Percentiles rank a stretch among this genome's conserved stretches.
Conservation (phyloP, 441 rosid species). For the Eruca vesicaria region DNA sequence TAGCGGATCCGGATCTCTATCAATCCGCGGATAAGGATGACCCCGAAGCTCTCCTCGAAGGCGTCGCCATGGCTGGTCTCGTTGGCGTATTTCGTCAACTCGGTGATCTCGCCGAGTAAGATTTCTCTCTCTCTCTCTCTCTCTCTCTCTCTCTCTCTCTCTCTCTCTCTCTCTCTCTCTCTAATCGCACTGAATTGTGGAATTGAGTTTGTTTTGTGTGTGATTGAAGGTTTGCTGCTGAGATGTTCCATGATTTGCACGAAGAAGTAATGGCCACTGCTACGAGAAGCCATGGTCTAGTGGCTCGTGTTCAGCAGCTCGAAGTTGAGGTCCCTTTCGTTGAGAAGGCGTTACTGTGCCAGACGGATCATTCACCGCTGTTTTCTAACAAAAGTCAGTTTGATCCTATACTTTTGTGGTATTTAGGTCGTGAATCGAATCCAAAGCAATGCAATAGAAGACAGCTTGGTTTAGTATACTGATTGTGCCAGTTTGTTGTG, state of each 20-base stretch:
- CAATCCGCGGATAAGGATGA: constrained; percentile 82
- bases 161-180: too few relatives aligned
- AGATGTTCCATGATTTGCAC: constrained; percentile 93
- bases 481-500: too few relatives aligned
- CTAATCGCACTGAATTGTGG: neutral
- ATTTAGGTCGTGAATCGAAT: neutral
- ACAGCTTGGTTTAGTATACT: neutral
- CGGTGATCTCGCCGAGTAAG: constrained; percentile 99
- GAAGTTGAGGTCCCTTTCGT: constrained; percentile 83
- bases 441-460: too few relatives aligned
- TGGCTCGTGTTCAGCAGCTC: constrained; percentile 89
- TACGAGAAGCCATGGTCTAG: constrained; percentile 93
- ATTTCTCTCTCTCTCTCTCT: constrained; percentile 8
- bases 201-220: constrained; percentile 19
- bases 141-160: too few relatives aligned
- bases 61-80: constrained; percentile 97
- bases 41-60: constrained; percentile 94
- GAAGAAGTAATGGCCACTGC: constrained; percentile 95
- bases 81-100: constrained; percentile 97
- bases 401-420: neutral
- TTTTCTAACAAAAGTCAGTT: constrained; percentile 72
- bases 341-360: constrained; percentile 84
- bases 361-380: constrained; percentile 70
- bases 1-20: constrained; percentile 94
- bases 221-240: constrained; percentile 87